These are phyloP conservation scores for Scutellaria baicalensis DNA, from an alignment of 257 asterid genomes.

Conservation along the genomic window DNA sequence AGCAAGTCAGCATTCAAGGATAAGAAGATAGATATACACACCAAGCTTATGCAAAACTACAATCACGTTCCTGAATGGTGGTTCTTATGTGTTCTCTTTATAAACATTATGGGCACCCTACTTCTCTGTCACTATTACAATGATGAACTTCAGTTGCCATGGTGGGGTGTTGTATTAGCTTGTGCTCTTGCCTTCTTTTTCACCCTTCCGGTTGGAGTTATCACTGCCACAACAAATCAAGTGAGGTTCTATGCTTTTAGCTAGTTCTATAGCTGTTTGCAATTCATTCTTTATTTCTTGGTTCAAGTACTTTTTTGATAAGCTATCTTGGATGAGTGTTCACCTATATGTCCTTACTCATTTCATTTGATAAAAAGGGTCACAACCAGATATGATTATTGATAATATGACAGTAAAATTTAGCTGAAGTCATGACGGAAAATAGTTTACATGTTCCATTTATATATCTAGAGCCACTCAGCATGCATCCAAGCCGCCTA, in stretches of 20 bases:
- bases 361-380: too few relatives aligned
- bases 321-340: too few relatives aligned
- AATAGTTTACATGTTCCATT: too few relatives aligned
- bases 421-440: too few relatives aligned
- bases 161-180: constrained; percentile 98
- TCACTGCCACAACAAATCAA: constrained; percentile 87
- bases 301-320: background rate
- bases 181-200: constrained; percentile 74
- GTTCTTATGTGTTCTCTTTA: constrained; percentile 57
- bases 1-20: constrained; percentile 79
- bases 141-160: constrained; percentile 83
- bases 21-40: constrained; percentile 71
- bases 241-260: constrained; percentile 26
- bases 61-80: constrained; percentile 94
- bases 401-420: too few relatives aligned
- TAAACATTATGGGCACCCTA: constrained; percentile 55
- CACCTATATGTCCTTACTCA: too few relatives aligned
- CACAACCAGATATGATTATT: too few relatives aligned
- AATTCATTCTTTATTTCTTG: background rate
- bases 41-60: constrained; percentile 81
- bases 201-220: constrained; percentile 89
- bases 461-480: too few relatives aligned
- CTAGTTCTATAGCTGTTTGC: background rate
- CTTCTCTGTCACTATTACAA: constrained; percentile 59
- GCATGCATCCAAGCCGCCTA: too few relatives aligned